Evolutionary conservation across 176 grass and related monocot genomes (phyloP), one percentile per base, ranked within the genome.

Genomic region (Canna indica): DNA sequence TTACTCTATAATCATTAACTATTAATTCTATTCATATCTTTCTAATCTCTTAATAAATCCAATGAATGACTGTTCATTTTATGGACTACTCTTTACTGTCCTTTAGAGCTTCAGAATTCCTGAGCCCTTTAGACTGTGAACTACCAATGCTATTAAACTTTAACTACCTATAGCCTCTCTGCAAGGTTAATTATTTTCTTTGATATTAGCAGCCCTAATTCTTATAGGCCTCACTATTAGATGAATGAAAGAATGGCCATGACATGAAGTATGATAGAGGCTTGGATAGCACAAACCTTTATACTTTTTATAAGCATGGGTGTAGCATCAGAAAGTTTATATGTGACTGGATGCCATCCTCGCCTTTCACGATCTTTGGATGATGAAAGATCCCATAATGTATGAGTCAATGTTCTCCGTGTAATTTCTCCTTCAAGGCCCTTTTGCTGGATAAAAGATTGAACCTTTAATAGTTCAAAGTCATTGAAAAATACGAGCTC

Each of bases 261-360:
- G n/a, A 73, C 34, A 50, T 8, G 71, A 73, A 69, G 7, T 69
- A n/a, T 29, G 11, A 38, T 20, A 28, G 5, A 14, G 29, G 26
- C 12, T 28, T 25, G 54, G 29, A 72, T 64, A 68, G 39, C 38
- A 62, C 62, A 76, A 64, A 93, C 94, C 94, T 90, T 99, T 81
- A 99, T 93, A 70, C 58, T 83, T 74, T 90, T 88, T 59, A 93
- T 78, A 81, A 99, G 82, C 72, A 68, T 44, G 47, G 82, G 86
- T 72, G 84, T 88, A 72, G 84, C 89, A 73, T 99, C 94, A 59
- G 87, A 87, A 32, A 99, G 75, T 78, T 81, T 86, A 83, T 93
- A 99, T 53, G 86, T 84, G 67, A 99, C 94, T 39, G 94, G 94
- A 93, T 99, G 94, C 94, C 94, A 99, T 44, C 86, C 84, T 45